phyloP scores from a whole-genome alignment of 331 rosid species.

The Dryas integrifolia region DNA sequence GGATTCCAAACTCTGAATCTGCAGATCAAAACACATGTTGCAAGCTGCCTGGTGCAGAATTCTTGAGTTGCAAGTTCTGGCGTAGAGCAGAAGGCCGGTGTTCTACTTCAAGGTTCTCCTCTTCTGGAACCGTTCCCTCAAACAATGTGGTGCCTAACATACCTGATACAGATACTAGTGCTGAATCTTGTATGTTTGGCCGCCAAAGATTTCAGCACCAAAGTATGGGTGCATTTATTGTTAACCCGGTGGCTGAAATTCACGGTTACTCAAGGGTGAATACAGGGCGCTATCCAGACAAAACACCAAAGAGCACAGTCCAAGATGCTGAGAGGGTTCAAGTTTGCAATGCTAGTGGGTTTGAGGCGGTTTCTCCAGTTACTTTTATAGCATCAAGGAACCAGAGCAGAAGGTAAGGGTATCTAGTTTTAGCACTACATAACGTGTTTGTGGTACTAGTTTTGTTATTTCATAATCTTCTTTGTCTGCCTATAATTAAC shows the following conservation, averaged over 20 bases:
- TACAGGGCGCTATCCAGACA: constrained; percentile 33
- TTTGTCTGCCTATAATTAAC: neutral
- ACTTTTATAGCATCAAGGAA: constrained; percentile 31
- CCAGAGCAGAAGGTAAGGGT: constrained; percentile 48
- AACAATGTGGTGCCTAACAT: constrained; percentile 33
- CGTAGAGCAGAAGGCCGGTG: constrained; percentile 68
- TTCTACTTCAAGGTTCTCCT: constrained; percentile 49
- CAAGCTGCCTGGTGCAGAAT: constrained; percentile 91
- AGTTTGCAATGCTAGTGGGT: constrained; percentile 38
- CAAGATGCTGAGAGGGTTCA: constrained; percentile 44
- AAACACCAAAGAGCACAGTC: constrained; percentile 32
- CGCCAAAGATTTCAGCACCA: constrained; percentile 51
- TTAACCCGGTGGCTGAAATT: constrained; percentile 40
- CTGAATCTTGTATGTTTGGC: constrained; percentile 34
- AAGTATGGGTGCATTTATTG: constrained; percentile 37
- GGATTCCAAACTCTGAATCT: constrained; percentile 43
- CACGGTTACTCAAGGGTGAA: constrained; percentile 33
- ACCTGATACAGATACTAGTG: constrained; percentile 35
- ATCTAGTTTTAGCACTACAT: constrained; percentile 10
- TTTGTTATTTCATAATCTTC: neutral
- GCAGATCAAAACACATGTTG: constrained; percentile 69
- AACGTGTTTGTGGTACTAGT: neutral
- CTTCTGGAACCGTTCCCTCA: constrained; percentile 42
- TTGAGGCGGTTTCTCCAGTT: constrained; percentile 37
- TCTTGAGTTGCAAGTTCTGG: constrained; percentile 92